Base-by-base conservation (phyloP, 768 basidiomycete genomes). In the Rhizopogon vinicolor region DNA sequence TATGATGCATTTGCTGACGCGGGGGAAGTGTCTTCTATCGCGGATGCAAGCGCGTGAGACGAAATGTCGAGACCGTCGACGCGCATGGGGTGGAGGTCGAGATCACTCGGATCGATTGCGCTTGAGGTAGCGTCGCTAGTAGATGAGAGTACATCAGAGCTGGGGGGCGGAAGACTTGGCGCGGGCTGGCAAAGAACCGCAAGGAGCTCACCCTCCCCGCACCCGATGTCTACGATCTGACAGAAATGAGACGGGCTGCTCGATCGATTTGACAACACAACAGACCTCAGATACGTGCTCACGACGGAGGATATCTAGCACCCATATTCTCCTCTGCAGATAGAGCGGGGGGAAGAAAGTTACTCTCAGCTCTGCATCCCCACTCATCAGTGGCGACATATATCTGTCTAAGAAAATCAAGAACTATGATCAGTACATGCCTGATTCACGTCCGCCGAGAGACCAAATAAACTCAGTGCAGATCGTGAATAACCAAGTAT, bases 211-310 rank as follows among this genome's bases (percentile, higher is more conserved):
- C 92, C 92, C 68, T 90, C 84, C 41, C 92, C 92, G 61, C 92
- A 95, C 4, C 92, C 92, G 28, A 92, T 74, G 62, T 95, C 92
- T 46, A 93, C 73, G 7, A 93, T 77, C 90, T 92, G 55, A 19
- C 10, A 22, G 58, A 50, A 48, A 44, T 50, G 25, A 39, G 37
- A 18, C 19, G 37, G 14, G 8, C 12, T 29, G 39, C 37, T 44
- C 28, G 35, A 31, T 57, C 41, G 25, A 46, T 16, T 33, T 29
- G 35, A 41, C 13, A 6, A n/a, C 2, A 1, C 53, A 5, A 65
- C 75, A 51, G 58, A 85, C 87, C 66, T 79, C 73, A 10, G 78
- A 72, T 39, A 87, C 75, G 18, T 68, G 69, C 59, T 87, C 83
- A 31, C 78, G 74, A 28, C 88, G 74, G 28, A 91, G 68, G 22